Evolutionary conservation across 148 eudicot species (phyloP).

Genomic region (Vaccinium darrowii): DNA sequence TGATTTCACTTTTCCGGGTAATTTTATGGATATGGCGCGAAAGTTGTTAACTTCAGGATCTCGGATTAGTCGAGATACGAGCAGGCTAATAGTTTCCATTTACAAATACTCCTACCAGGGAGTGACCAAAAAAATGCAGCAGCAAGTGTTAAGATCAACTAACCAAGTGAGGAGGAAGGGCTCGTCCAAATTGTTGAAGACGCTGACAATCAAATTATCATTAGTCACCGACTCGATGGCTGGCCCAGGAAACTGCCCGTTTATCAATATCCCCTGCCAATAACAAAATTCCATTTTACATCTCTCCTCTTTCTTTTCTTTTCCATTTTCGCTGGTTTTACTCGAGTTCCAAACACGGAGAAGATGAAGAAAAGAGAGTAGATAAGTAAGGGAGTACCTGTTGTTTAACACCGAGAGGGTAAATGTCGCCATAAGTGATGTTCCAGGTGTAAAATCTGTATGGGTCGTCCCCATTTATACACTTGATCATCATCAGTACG

Average conservation of each 20-base stretch:
- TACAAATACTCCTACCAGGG: too few species aligned
- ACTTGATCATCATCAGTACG: neutral
- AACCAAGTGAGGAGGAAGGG: constrained; percentile 66
- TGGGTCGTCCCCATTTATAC: constrained; percentile 30
- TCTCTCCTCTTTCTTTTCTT: too few species aligned
- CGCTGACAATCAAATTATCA: constrained; percentile 58
- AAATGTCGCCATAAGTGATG: constrained; percentile 34
- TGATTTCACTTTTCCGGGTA: too few species aligned
- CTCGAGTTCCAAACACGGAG: neutral
- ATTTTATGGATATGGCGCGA: too few species aligned
- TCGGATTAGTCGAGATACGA: neutral
- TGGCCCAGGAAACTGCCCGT: constrained; percentile 73
- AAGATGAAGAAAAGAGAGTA: neutral
- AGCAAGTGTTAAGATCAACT: neutral
- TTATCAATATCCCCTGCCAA: constrained; percentile 63
- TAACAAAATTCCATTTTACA: neutral
- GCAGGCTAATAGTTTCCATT: neutral
- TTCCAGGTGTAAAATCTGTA: constrained; percentile 36
- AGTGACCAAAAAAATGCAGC: neutral
- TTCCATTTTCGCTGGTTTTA: too few species aligned
- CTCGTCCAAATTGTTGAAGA: constrained; percentile 49
- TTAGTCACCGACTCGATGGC: constrained; percentile 53
- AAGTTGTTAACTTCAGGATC: too few species aligned
- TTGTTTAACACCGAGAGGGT: constrained; percentile 36
- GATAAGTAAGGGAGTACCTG: constrained; percentile 18